A percentile compares a stretch with the other conserved stretches of the same genome.
These are phyloP conservation scores for Fusarium citri DNA, from an alignment of 2,329 filamentous ascomycete genomes.

Conservation along the genomic window DNA sequence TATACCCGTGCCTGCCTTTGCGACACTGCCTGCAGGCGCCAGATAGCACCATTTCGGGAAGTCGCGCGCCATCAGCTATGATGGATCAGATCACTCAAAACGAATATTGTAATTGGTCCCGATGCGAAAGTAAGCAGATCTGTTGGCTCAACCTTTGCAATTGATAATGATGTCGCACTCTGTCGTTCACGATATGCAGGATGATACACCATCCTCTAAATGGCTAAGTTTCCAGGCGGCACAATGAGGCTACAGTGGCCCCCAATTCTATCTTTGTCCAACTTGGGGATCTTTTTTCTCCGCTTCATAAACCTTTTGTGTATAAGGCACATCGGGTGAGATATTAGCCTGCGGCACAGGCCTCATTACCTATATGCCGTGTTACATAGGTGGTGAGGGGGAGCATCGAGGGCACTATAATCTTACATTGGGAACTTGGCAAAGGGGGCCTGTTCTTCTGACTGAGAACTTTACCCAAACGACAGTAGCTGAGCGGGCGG, in stretches of 20 bases:
- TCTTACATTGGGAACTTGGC: neutral
- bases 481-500: neutral
- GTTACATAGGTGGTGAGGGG: neutral
- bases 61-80: too few relatives aligned
- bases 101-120: too few relatives aligned
- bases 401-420: neutral
- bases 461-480: neutral
- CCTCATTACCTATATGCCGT: neutral
- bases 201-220: neutral
- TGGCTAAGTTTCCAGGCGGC: neutral
- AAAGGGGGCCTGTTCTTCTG: neutral
- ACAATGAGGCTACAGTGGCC: neutral
- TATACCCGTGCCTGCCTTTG: neutral
- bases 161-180: neutral
- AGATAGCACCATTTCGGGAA: neutral
- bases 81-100: neutral
- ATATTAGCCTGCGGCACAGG: neutral
- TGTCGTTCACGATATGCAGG: neutral
- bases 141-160: neutral
- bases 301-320: neutral
- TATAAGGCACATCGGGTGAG: neutral
- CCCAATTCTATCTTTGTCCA: neutral
- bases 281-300: neutral
- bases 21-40: neutral
- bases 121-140: neutral